A percentile compares a stretch with the other conserved stretches of the same genome.
phyloP scores from a whole-genome alignment of 371 early-diverging fungal species.

The Actinomortierella ambigua region DNA sequence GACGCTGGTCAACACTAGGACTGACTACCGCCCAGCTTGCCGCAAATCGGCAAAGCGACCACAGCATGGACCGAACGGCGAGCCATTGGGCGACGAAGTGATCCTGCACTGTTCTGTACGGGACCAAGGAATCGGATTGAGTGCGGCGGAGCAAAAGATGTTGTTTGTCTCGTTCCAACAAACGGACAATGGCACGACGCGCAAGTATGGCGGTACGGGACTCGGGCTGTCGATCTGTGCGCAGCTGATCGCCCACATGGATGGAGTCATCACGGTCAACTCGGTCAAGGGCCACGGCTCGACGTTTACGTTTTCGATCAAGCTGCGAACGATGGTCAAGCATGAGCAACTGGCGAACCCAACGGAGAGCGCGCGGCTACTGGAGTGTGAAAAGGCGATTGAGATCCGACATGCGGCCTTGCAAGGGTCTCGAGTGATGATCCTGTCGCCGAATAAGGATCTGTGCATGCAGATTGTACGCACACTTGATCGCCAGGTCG shows the following conservation, averaged over 20 bases:
- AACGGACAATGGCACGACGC: conserved; percentile 65
- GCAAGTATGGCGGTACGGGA: conserved; percentile 69
- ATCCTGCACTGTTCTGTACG: conserved; percentile 25
- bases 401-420: conserved; percentile 20
- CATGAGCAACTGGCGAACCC: conserved; percentile 40
- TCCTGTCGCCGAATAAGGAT: conserved; percentile 28
- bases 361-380: conserved; percentile 19
- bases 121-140: conserved; percentile 63
- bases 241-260: conserved; percentile 59
- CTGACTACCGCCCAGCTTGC: no score
- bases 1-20: neutral
- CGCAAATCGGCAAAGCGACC: no score
- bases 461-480: conserved; percentile 21
- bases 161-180: conserved; percentile 64
- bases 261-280: conserved; percentile 57
- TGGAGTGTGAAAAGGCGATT: conserved; percentile 34
- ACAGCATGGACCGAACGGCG: conserved; percentile 6
- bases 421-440: conserved; percentile 38
- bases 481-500: neutral
- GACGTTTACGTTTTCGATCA: conserved; percentile 59
- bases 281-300: conserved; percentile 61
- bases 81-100: conserved; percentile 20
- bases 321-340: conserved; percentile 34
- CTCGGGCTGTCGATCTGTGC: conserved; percentile 65
- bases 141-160: conserved; percentile 58